Evolutionary conservation across 306 rosid genomes (phyloP), one percentile per base, ranked within the genome.

Genomic region (Elaeagnus macrophylla): DNA sequence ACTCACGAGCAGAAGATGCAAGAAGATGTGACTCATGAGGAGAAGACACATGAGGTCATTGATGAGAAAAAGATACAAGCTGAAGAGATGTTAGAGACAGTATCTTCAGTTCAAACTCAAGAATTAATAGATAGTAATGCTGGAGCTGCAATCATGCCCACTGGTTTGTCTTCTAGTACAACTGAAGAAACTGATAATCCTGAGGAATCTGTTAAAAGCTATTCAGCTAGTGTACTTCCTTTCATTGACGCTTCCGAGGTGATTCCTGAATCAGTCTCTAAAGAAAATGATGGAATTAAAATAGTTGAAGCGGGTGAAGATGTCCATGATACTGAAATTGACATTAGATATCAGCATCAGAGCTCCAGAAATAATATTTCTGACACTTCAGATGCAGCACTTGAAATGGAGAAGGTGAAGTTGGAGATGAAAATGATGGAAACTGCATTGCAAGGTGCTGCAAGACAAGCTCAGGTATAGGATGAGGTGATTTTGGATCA

Each of bases 391-490:
- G 74, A 72, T 59, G 60, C 86, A 68, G 41, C 65, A 51, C 61
- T 57, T 69, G 99, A 84, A 63, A 68, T 88, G 61, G 95, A 84
- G 77, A 84, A 53, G 75, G 68, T 84, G 58, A 93, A 82, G 74
- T 71, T 19, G 61, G 99, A 93, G 62, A 75, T 84, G 90, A 82
- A 88, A 72, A 82, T 84, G 95, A 82, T 88, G 96, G 99, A 93
- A 72, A 77, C 79, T 64, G 99, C 99, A 59, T 76, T 93, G 69
- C 99, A 66, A 79, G 99, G 96, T 60, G 99, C 99, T 56, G 99
- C 96, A 65, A 88, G 90, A 74, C 99, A 93, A 57, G 90, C 99
- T 67, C 99, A 93, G 96, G 99, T 88, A 79, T 62, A 69, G 62
- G 53, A 46, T 67, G 42, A 32, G 37, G 45, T 61, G 60, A 71